phyloP scores from a whole-genome alignment of 2,329 filamentous ascomycete species.

The Colletotrichum aenigma region DNA sequence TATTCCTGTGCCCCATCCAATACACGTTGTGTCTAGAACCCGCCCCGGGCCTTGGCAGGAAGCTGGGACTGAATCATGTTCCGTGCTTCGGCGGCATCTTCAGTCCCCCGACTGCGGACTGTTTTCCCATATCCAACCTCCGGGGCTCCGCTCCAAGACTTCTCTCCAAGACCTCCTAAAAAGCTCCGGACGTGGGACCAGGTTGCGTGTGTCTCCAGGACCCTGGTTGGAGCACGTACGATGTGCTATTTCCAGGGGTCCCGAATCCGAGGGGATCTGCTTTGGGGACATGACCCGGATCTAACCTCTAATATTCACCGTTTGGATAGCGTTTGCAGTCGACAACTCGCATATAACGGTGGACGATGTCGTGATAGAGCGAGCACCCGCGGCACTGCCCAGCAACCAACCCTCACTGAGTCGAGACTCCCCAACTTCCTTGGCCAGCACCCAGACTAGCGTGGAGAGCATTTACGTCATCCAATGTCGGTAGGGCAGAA shows the following conservation, averaged over 20 bases:
- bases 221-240: not conserved
- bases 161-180: not conserved
- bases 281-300: not conserved
- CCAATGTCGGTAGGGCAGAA: not conserved
- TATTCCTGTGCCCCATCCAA: not conserved
- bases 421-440: not conserved
- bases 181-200: not conserved
- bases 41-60: not conserved
- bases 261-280: not conserved
- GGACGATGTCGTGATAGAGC: not conserved
- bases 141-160: not conserved
- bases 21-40: not conserved
- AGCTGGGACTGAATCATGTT: constrained; percentile 13
- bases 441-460: not conserved
- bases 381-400: not conserved
- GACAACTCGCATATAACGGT: not conserved
- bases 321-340: not conserved
- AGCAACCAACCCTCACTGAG: not conserved
- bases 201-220: not conserved
- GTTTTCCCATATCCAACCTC: not conserved
- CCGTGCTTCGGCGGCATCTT: not conserved
- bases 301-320: constrained; percentile 2
- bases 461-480: not conserved
- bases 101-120: not conserved
- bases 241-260: not conserved